A percentile compares a stretch with the other conserved stretches of the same genome.
These are phyloP conservation scores for Protomyces macrosporus DNA, from an alignment of 1,139 yeast species.

Conservation along the genomic window DNA sequence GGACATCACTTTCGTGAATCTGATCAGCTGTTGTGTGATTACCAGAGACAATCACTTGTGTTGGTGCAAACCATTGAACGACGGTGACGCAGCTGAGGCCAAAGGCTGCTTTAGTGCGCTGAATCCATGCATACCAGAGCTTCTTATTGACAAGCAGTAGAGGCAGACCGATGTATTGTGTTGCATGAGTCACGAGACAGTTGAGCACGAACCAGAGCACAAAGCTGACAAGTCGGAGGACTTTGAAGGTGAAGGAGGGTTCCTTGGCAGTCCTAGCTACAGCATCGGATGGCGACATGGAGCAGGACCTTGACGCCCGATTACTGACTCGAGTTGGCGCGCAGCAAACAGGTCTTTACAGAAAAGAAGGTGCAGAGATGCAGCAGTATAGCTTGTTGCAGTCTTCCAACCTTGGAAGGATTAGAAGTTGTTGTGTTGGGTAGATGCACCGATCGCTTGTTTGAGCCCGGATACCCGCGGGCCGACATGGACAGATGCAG, in stretches of 20 bases:
- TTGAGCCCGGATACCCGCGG: no score
- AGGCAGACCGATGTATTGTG: conserved; percentile 23
- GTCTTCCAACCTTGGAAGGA: no score
- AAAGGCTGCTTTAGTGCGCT: conserved; percentile 39
- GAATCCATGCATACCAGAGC: conserved; percentile 26
- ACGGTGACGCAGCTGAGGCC: conserved; percentile 38
- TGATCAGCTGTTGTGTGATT: conserved; percentile 36
- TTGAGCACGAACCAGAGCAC: conserved; percentile 6
- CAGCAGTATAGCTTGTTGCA: no score
- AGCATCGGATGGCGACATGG: no score
- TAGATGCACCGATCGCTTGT: no score
- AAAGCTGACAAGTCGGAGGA: conserved; percentile 9
- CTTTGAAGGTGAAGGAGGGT: background rate
- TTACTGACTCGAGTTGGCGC: no score
- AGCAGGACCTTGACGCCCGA: no score
- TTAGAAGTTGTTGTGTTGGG: no score
- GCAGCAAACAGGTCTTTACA: no score
- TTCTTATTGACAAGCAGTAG: conserved; percentile 9
- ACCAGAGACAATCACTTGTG: conserved; percentile 38
- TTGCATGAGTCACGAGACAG: conserved; percentile 10
- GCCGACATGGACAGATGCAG: no score
- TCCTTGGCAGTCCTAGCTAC: background rate
- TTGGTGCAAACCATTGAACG: conserved; percentile 39
- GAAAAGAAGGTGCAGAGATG: no score
- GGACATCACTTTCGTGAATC: conserved; percentile 34